phyloP scores from a whole-genome alignment of 371 early-diverging fungal species.

The Lichtheimia corymbifera region DNA sequence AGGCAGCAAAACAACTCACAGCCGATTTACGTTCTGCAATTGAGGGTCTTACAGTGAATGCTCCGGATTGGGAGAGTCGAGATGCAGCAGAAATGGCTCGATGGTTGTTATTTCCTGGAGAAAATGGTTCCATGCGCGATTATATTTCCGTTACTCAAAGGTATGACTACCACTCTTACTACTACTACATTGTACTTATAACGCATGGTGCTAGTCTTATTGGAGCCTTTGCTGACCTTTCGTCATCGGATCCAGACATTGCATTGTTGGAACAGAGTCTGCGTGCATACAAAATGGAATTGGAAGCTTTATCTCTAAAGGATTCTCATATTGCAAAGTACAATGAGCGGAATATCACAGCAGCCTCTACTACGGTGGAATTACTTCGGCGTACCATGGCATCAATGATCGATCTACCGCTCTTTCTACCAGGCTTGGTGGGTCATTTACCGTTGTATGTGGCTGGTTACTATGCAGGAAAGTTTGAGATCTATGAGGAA shows the following conservation, averaged over 20 bases:
- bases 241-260: constrained; percentile 26
- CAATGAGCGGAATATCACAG: constrained; percentile 44
- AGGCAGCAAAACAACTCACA: constrained; percentile 53
- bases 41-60: constrained; percentile 46
- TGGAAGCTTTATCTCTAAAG: constrained; percentile 32
- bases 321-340: constrained; percentile 54
- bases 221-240: constrained; percentile 30
- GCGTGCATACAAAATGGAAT: constrained; percentile 41
- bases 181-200: background rate
- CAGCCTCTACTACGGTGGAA: constrained; percentile 35
- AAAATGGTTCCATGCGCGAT: constrained; percentile 38
- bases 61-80: constrained; percentile 51
- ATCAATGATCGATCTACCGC: constrained; percentile 48
- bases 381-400: constrained; percentile 36
- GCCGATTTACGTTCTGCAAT: constrained; percentile 35
- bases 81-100: constrained; percentile 54
- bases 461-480: constrained; percentile 50
- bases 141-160: constrained; percentile 57
- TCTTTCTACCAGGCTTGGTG: constrained; percentile 55
- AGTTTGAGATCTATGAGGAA: constrained; percentile 55
- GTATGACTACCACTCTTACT: constrained; percentile 12
- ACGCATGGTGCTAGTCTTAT: constrained; percentile 32
- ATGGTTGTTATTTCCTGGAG: constrained; percentile 48
- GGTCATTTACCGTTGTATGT: constrained; percentile 58
- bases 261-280: constrained; percentile 40